phyloP scores from a whole-genome alignment of 2,329 filamentous ascomycete species.

The Colletotrichum higginsianum region DNA sequence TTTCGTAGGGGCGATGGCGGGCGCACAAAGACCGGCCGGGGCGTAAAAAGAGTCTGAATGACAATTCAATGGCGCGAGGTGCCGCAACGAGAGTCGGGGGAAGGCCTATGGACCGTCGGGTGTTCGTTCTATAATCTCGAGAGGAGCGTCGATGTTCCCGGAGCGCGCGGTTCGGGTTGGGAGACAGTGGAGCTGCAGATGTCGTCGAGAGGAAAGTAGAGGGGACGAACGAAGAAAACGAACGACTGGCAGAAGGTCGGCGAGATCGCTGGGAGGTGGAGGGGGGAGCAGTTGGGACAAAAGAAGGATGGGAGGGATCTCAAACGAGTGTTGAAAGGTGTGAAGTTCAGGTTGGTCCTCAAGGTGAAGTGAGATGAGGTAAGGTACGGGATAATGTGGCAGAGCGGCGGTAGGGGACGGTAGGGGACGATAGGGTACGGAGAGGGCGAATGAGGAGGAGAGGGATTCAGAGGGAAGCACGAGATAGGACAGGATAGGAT shows the following conservation, averaged over 20 bases:
- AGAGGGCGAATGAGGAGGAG: conserved; percentile 7
- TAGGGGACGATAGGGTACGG: conserved; percentile 15
- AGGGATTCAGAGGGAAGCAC: conserved; percentile 1
- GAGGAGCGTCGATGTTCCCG: background rate
- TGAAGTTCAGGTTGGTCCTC: conserved; percentile 8
- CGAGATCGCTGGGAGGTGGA: conserved; percentile 13
- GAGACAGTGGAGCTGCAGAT: conserved; percentile 25
- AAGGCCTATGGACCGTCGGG: conserved; percentile 18
- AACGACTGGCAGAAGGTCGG: conserved; percentile 28
- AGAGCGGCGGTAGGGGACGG: conserved; percentile 16
- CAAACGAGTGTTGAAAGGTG: conserved; percentile 21
- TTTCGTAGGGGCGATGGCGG: conserved; percentile 2
- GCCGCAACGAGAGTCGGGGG: conserved; percentile 27
- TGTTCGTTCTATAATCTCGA: background rate
- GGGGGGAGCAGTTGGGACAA: conserved; percentile 8
- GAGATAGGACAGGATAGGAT: conserved; percentile 24
- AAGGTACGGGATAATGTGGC: conserved; percentile 7
- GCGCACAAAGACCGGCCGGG: conserved; percentile 18
- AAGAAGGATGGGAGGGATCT: conserved; percentile 11
- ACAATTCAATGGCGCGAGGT: conserved; percentile 17
- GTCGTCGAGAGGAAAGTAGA: conserved; percentile 3
- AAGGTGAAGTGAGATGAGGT: background rate
- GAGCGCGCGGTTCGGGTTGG: conserved; percentile 18
- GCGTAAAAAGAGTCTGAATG: conserved; percentile 3
- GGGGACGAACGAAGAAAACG: background rate